Percentiles rank a stretch among this genome's conserved stretches.
These are phyloP conservation scores for Lepidium sativum DNA, from an alignment of 345 rosid genomes.

Conservation along the genomic window DNA sequence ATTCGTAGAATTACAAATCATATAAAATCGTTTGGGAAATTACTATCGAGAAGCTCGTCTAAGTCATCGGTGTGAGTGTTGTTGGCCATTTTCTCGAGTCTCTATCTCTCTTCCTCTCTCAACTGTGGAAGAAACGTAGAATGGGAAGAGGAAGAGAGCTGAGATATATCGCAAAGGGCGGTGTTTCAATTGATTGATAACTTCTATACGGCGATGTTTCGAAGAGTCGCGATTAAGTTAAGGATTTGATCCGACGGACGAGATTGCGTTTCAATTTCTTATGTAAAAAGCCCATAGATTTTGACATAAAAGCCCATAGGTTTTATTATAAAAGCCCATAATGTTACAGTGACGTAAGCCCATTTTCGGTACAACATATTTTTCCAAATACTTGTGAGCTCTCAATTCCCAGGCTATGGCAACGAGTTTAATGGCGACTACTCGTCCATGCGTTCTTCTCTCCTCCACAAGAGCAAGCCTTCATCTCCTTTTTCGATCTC, in stretches of 20 bases:
- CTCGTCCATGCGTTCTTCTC: slow-evolving; percentile 35
- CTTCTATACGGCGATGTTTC: neutral
- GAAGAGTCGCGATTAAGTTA: neutral
- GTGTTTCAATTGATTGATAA: slow-evolving; percentile 24
- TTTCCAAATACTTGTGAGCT: neutral
- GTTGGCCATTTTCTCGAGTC: slow-evolving; percentile 36
- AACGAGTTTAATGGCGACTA: slow-evolving; percentile 27
- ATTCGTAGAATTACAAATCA: neutral
- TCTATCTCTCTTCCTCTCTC: neutral
- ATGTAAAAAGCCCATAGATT: neutral
- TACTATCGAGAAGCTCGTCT: slow-evolving; percentile 94
- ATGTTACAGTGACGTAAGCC: neutral
- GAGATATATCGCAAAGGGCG: slow-evolving; percentile 10
- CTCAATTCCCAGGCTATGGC: slow-evolving; percentile 22
- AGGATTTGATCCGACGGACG: slow-evolving; percentile 22
- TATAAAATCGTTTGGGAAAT: neutral
- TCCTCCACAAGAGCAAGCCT: slow-evolving; percentile 26
- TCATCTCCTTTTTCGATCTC: slow-evolving; percentile 21
- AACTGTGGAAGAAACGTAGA: neutral
- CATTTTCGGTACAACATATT: neutral
- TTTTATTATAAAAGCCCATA: neutral
- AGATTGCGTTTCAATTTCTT: neutral
- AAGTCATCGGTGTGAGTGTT: slow-evolving; percentile 63
- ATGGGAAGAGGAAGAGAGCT: neutral
- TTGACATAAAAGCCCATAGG: neutral